These are phyloP conservation scores for Russula lepida DNA, from an alignment of 768 basidiomycete species.

Conservation along the genomic window DNA sequence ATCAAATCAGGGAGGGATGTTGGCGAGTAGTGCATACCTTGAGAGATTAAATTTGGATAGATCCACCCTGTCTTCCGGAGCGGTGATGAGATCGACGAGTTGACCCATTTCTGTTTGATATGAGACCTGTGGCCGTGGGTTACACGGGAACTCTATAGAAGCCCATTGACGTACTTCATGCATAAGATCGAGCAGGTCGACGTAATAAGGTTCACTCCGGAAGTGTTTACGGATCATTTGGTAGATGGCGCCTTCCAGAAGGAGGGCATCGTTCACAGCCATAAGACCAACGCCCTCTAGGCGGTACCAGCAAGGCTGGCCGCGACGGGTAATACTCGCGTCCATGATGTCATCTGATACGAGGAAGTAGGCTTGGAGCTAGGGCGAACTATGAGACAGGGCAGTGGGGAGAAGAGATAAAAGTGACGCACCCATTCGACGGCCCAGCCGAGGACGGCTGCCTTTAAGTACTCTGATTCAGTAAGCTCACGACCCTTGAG, in stretches of 20 bases:
- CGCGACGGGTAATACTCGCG: slow-evolving; percentile 81
- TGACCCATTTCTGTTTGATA: slow-evolving; percentile 96
- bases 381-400: not conserved
- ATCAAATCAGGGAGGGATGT: not conserved
- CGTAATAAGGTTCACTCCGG: slow-evolving; percentile 70
- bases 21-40: slow-evolving; percentile 40
- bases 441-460: slow-evolving; percentile 90
- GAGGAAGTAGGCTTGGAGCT: slow-evolving; percentile 98
- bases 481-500: slow-evolving; percentile 59
- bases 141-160: not conserved
- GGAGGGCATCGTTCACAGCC: slow-evolving; percentile 94
- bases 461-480: slow-evolving; percentile 82
- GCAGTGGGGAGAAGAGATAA: not conserved
- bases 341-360: slow-evolving; percentile 99
- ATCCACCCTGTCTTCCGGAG: slow-evolving; percentile 85
- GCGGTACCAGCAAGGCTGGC: slow-evolving; percentile 93
- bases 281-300: slow-evolving; percentile 63
- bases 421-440: slow-evolving; percentile 73
- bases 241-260: slow-evolving; percentile 94
- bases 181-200: slow-evolving; percentile 85
- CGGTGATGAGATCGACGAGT: slow-evolving; percentile 91
- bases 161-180: slow-evolving; percentile 50
- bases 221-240: slow-evolving; percentile 83
- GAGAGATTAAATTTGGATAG: slow-evolving; percentile 80
- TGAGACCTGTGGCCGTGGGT: slow-evolving; percentile 34